Evolutionary conservation across 805 yeast genomes (phyloP), one percentile per base, ranked within the genome.

Genomic region (Kurtzmaniella fragi): DNA sequence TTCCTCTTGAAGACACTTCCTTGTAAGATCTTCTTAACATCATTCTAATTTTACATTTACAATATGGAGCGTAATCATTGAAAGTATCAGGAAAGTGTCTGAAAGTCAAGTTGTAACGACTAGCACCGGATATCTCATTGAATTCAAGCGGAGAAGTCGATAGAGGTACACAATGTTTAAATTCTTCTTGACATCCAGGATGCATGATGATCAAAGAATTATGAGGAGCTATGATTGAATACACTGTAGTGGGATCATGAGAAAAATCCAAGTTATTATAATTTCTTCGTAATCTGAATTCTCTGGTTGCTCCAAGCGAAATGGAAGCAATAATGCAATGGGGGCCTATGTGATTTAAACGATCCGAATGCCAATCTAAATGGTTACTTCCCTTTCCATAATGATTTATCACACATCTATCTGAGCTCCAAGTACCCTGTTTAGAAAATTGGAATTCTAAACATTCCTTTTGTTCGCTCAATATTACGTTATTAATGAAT

Each of bases 171-270:
- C 78, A 64, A 50, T 86, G 95, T 49, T 79, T 83, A 53, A 61
- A 85, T 37, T 75, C 77, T 46, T 85, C 95, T 53, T 85, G 95
- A 44, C 85, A 80, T 0, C 87, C 88, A 1, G 87, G 83, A 42
- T 81, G 79, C 95, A 85, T 84, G 2, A 85, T 58, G 2, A 84
- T 49, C 29, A 85, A 54, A 7, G 85, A 71, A 50, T 85, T 85
- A 54, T 85, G 89, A 0, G 86, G 83, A 2, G 82, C 52, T n/a
- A 79, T 82, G 1, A 82, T 65, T 23, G 83, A 61, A 53, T 70
- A 66, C 17, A 77, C 53, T 38, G 67, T 37, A 20, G 39, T 47
- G 49, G 29, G 49, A 41, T 17, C 49, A 12, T 28, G n/a, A 27
- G 44, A 42, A 10, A 47, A 56, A 2, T 43, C 42, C 2, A 42